Evolutionary conservation across 495 filamentous ascomycete species (phyloP).

Genomic region (Aspergillus panamensis): DNA sequence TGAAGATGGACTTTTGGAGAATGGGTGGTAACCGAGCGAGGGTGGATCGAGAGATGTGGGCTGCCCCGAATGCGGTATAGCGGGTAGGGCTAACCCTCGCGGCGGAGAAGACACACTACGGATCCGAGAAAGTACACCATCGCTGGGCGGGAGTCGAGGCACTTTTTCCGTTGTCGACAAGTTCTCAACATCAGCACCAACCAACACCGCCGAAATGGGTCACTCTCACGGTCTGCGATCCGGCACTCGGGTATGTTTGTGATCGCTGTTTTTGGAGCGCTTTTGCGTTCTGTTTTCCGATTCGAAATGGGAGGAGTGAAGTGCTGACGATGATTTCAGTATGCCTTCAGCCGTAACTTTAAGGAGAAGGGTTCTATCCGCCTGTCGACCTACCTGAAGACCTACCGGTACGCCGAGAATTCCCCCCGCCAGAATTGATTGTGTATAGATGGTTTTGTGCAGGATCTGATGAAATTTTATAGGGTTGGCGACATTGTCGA

Average conservation of each 20-base stretch:
- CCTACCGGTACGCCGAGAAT: slow-evolving; percentile 66
- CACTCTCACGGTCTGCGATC: slow-evolving; percentile 91
- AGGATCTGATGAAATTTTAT: slow-evolving; percentile 31
- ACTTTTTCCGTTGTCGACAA: slow-evolving; percentile 41
- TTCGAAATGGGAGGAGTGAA: slow-evolving; percentile 2
- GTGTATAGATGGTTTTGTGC: slow-evolving; percentile 17
- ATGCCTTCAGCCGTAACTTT: slow-evolving; percentile 92
- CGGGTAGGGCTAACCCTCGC: slow-evolving; percentile 21
- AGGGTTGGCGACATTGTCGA: slow-evolving; percentile 98
- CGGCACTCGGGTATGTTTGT: slow-evolving; percentile 74
- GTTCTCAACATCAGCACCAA: slow-evolving; percentile 43
- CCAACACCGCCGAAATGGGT: slow-evolving; percentile 72
- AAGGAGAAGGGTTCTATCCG: slow-evolving; percentile 89
- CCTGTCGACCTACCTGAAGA: slow-evolving; percentile 84
- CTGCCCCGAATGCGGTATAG: slow-evolving; percentile 20
- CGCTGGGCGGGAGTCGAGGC: slow-evolving; percentile 26
- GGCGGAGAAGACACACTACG: slow-evolving; percentile 30
- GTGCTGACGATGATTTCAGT: slow-evolving; percentile 49
- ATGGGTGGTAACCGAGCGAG: slow-evolving; percentile 25
- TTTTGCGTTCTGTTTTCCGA: slow-evolving; percentile 11
- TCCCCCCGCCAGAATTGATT: slow-evolving; percentile 6
- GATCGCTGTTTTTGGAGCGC: slow-evolving; percentile 8
- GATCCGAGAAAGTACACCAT: slow-evolving; percentile 25
- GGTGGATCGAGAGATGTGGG: slow-evolving; percentile 19
- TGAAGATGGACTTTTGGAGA: slow-evolving; percentile 23